Evolutionary conservation across 169 alveolate genomes (phyloP).

Genomic region (Eimeria acervulina): DNA sequence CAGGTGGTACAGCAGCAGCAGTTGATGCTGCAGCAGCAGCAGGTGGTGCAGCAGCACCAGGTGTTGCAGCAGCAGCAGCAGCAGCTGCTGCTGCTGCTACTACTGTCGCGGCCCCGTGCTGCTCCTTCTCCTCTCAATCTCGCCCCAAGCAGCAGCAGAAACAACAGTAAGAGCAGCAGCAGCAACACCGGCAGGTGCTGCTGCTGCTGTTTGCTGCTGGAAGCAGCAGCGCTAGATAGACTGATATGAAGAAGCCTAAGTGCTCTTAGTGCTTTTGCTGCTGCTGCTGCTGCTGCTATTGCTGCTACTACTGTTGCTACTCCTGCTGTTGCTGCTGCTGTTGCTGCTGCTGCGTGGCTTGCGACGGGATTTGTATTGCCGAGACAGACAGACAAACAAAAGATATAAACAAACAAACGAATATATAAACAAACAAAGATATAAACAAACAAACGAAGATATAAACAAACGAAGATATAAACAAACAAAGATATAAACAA

Average conservation of each 20-base stretch:
- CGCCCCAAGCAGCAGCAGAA: no score
- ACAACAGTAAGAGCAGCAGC: neutral
- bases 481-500: no score
- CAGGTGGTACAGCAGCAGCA: neutral
- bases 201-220: constrained; percentile 5
- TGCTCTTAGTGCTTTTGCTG: no score
- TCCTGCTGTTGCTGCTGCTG: constrained; percentile 15
- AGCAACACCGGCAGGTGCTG: neutral
- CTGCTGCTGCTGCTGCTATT: neutral
- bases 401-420: no score
- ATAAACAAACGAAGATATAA: no score
- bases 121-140: neutral
- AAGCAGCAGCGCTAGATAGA: no score
- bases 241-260: no score
- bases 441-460: no score
- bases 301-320: neutral
- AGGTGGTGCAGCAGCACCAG: neutral
- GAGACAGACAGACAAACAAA: no score
- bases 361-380: no score
- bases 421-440: no score
- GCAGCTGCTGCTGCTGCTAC: constrained; percentile 33
- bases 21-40: neutral
- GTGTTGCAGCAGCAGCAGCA: neutral
- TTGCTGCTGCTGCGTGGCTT: no score
- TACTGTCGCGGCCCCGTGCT: neutral